Evolutionary conservation across 2,329 filamentous ascomycete genomes (phyloP).

Genomic region (Neopestalotiopsis clavispora): DNA sequence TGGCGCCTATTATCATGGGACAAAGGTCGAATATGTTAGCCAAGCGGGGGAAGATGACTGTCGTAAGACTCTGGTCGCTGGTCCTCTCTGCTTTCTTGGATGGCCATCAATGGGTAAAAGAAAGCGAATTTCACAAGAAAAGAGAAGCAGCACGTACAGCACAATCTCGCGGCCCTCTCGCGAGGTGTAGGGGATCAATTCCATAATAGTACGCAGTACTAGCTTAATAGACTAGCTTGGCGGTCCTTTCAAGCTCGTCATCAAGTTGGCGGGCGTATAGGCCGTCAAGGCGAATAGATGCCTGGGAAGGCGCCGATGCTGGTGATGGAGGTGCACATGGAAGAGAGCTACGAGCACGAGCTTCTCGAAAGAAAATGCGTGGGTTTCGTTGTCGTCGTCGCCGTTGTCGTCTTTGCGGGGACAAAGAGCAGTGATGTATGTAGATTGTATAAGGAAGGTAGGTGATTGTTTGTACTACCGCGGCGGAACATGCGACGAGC

Average conservation of each 20-base stretch:
- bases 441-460: too few species aligned
- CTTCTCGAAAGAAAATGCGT: background rate
- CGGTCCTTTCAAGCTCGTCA: background rate
- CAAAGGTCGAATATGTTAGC: background rate
- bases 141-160: conserved; percentile 62
- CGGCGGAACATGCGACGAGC: background rate
- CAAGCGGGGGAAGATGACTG: background rate
- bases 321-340: background rate
- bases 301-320: background rate
- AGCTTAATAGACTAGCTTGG: background rate
- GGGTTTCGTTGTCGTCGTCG: background rate
- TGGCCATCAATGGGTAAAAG: background rate
- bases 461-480: background rate
- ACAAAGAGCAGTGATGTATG: background rate
- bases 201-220: conserved; percentile 50
- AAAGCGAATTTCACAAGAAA: background rate
- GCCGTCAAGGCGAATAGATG: background rate
- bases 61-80: background rate
- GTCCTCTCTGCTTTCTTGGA: background rate
- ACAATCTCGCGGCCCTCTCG: conserved; percentile 79
- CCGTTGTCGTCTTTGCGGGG: background rate
- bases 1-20: conserved; percentile 60
- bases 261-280: background rate
- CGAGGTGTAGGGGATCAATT: conserved; percentile 77
- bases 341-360: background rate